phyloP scores from a whole-genome alignment of 345 rosid species.

The Eucalyptus melliodora region DNA sequence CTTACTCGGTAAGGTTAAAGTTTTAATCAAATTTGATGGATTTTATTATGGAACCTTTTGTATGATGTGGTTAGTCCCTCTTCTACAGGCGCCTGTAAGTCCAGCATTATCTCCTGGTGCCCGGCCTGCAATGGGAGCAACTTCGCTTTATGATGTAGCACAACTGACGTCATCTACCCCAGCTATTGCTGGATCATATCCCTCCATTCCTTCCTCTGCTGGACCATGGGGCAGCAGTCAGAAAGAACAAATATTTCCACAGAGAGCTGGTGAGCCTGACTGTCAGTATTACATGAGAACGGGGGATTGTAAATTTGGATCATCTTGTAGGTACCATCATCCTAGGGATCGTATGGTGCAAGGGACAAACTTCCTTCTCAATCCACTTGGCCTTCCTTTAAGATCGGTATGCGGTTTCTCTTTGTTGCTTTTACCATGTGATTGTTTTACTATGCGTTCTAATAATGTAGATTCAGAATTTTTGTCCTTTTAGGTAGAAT shows the following conservation, averaged over 20 bases:
- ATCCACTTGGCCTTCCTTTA: constrained; percentile 82
- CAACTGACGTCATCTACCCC: constrained; percentile 57
- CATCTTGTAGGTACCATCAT: constrained; percentile 86
- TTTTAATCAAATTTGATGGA: neutral
- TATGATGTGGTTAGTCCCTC: constrained; percentile 17
- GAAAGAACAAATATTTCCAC: constrained; percentile 70
- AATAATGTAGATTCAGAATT: neutral
- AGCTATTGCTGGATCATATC: constrained; percentile 48
- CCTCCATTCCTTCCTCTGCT: constrained; percentile 11
- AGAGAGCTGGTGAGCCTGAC: constrained; percentile 92
- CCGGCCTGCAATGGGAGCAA: constrained; percentile 42
- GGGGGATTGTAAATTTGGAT: constrained; percentile 90
- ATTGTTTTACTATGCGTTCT: neutral
- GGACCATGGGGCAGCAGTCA: constrained; percentile 46
- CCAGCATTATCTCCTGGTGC: constrained; percentile 44
- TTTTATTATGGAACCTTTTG: constrained; percentile 23
- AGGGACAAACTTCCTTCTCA: constrained; percentile 47
- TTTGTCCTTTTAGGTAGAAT: neutral
- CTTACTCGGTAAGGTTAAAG: constrained; percentile 48
- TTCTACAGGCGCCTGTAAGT: constrained; percentile 48
- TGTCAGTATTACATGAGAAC: constrained; percentile 81
- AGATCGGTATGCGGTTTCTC: constrained; percentile 50
- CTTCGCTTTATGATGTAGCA: constrained; percentile 44
- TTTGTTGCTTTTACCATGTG: neutral
- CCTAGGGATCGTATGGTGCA: constrained; percentile 60